phyloP scores from a whole-genome alignment of 345 rosid species.

The Eucalyptus tenuipes region DNA sequence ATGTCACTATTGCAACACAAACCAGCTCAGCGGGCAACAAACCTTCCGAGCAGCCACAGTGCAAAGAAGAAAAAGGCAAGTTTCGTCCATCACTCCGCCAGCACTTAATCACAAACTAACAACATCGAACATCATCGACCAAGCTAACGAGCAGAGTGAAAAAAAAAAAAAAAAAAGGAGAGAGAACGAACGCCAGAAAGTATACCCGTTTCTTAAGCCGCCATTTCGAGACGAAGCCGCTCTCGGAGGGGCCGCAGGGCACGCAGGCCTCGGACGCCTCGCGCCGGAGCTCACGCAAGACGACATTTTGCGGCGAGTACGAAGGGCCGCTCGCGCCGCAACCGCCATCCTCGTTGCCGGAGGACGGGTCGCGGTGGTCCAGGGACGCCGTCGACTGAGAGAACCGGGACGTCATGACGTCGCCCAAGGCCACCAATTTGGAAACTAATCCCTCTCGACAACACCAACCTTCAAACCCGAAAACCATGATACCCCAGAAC shows the following conservation, averaged over 20 bases:
- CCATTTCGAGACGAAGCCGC: conserved; percentile 73
- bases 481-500: background rate
- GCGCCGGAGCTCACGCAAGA: conserved; percentile 79
- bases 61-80: background rate
- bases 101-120: background rate
- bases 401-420: conserved; percentile 87
- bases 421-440: conserved; percentile 95
- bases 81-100: background rate
- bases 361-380: conserved; percentile 17
- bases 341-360: conserved; percentile 19
- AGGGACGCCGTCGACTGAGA: conserved; percentile 57
- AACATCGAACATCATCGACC: background rate
- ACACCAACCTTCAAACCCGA: background rate
- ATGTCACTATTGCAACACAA: background rate
- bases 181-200: background rate
- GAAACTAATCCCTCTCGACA: background rate
- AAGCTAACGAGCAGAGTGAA: background rate
- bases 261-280: conserved; percentile 61
- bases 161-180: background rate
- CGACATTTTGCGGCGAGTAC: conserved; percentile 44
- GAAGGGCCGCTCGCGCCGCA: conserved; percentile 12
- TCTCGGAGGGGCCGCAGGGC: conserved; percentile 66
- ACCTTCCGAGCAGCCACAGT: background rate
- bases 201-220: conserved; percentile 83
- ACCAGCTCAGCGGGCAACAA: background rate